A percentile compares a stretch with the other conserved stretches of the same genome.
Evolutionary conservation across 202 grass and related monocot species (phyloP).

Genomic region (Schoenoplectus tabernaemontani): DNA sequence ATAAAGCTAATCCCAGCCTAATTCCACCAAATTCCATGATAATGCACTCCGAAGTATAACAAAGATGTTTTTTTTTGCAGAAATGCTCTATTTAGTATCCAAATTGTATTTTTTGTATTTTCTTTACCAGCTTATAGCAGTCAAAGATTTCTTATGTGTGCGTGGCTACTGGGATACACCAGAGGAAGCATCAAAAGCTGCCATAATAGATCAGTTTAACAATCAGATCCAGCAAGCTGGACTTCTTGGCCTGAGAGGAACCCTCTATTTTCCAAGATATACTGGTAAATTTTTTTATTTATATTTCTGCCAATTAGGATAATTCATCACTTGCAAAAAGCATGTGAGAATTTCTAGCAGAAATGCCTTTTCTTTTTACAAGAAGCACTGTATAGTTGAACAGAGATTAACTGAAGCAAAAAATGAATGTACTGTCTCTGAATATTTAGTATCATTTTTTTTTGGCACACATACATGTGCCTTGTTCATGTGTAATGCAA

Average conservation of each 20-base stretch:
- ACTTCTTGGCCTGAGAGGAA: slow-evolving; percentile 40
- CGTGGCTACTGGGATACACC: slow-evolving; percentile 80
- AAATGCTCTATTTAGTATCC: not conserved
- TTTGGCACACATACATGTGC: not conserved
- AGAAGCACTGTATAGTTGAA: not conserved
- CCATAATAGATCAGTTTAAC: slow-evolving; percentile 61
- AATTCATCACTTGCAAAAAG: not conserved
- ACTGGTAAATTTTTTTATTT: slow-evolving; percentile 27
- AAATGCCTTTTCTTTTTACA: not conserved
- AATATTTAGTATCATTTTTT: not conserved
- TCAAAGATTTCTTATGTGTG: slow-evolving; percentile 48
- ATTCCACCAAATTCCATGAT: not conserved
- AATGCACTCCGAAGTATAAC: not conserved
- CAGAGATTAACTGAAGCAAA: not conserved
- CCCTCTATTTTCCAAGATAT: slow-evolving; percentile 56
- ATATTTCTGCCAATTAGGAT: not conserved
- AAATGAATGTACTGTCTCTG: not conserved
- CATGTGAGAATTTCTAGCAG: not conserved
- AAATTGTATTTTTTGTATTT: not conserved
- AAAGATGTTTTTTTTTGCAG: not conserved
- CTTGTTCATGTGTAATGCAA: not conserved
- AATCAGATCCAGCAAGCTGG: slow-evolving; percentile 48
- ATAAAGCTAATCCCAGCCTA: not conserved
- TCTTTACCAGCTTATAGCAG: slow-evolving; percentile 54
- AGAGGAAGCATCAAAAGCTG: slow-evolving; percentile 44